Evolutionary conservation across 306 rosid species (phyloP), one percentile per base, ranked within the genome.

Genomic region (Fragaria ananassa): DNA sequence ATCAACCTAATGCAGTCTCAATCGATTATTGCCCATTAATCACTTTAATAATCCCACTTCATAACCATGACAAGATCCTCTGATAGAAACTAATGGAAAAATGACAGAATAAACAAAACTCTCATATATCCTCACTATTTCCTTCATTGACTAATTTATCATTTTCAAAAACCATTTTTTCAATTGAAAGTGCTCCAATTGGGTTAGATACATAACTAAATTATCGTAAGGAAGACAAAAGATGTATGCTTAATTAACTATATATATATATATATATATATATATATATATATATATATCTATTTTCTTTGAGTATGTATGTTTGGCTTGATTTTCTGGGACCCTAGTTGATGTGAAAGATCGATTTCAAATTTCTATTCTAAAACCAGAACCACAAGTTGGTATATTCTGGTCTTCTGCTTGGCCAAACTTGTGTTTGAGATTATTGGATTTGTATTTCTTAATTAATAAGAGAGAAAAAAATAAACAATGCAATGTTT

Each of bases 281-380:
- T 27, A 27, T 2, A 5, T 0, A 13, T 70, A 70, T 23, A 9
- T 12, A 46, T 5, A 19, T 51, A 13, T 35, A 53, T 18, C 0
- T 19, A 3, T 44, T n/a, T 23, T 9, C 13, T 53, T 57, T 21
- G 66, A 35, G 34, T 31, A 31, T 31, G 21, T 37, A 13, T 39
- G 12, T 74, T 10, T 34, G 17, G 50, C 78, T 19, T 41, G 4
- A 77, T 23, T 77, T 57, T 57, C 18, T 37, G 18, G 66, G 79
- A 51, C 41, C 44, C 68, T 21, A 2, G 11, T 11, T 35, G 72
- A 50, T 67, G 23, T 51, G 74, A 68, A 56, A 76, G 31, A 9
- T 46, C 49, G 56, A 45, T 66, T 46, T 23, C 27, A 42, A 51
- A 17, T 74, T 56, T 10, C 45, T 2, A 18, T 60, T 15, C 34